Evolutionary conservation across 495 filamentous ascomycete species (phyloP).

Genomic region (Neurospora terricola): DNA sequence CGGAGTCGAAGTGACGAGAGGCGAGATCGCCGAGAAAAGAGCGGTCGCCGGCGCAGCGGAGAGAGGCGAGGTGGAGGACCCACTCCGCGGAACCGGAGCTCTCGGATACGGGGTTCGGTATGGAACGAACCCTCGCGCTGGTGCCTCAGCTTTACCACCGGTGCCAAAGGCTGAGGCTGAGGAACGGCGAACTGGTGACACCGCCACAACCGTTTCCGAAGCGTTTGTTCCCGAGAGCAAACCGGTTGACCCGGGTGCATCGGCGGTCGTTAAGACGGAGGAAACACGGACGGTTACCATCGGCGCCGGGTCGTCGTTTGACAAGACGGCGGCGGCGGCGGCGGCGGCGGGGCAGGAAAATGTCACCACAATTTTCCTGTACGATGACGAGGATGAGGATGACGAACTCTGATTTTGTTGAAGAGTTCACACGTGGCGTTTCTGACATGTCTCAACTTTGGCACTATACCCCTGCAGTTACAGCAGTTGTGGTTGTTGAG

Average conservation of each 20-base stretch:
- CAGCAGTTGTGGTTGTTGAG: not conserved
- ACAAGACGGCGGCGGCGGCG: not conserved
- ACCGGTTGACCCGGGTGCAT: not conserved
- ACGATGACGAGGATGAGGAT: constrained; percentile 5
- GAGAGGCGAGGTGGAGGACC: not conserved
- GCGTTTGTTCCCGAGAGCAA: not conserved
- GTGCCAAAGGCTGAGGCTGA: not conserved
- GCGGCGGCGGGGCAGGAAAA: not conserved
- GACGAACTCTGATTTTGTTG: constrained; percentile 11
- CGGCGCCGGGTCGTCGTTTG: not conserved
- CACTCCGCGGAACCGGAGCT: not conserved
- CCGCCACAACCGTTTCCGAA: not conserved
- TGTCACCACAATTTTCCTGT: not conserved
- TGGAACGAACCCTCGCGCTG: not conserved
- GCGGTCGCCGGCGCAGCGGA: not conserved
- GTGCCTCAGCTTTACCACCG: not conserved
- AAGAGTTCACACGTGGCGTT: not conserved
- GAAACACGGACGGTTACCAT: not conserved
- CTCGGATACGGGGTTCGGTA: not conserved
- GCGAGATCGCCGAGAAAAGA: constrained; percentile 1
- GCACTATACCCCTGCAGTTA: not conserved
- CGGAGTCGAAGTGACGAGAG: not conserved
- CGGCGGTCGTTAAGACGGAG: not conserved
- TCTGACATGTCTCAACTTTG: not conserved
- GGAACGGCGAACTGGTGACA: not conserved